phyloP scores from a whole-genome alignment of 352 stramenopile species.

The Phytophthora megakarya region DNA sequence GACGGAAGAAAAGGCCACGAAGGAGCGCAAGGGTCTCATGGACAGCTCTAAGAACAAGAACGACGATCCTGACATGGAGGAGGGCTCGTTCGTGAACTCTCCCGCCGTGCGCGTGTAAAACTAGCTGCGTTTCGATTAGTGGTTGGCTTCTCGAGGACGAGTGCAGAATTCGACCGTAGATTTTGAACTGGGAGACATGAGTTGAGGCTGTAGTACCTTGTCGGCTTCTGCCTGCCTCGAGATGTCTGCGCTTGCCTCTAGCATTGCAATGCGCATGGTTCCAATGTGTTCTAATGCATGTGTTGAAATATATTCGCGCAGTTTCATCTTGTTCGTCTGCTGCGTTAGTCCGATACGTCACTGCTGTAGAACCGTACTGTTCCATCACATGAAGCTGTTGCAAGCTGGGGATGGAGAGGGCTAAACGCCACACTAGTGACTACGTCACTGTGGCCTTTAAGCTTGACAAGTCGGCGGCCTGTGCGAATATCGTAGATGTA shows the following conservation, averaged over 20 bases:
- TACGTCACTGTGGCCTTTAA: conserved; percentile 73
- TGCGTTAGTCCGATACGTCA: conserved; percentile 9
- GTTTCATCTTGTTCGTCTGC: conserved; percentile 24
- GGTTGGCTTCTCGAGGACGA: conserved; percentile 35
- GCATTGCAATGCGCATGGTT: conserved; percentile 34
- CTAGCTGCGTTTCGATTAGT: conserved; percentile 35
- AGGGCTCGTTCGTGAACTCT: conserved; percentile 87
- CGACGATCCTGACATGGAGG: conserved; percentile 63
- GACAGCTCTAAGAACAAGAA: conserved; percentile 72
- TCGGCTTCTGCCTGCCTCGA: conserved; percentile 35
- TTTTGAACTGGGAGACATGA: conserved; percentile 43
- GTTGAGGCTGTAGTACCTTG: conserved; percentile 35
- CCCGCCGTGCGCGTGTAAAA: conserved; percentile 74
- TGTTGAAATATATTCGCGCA: conserved; percentile 48
- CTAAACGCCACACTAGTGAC: conserved; percentile 84
- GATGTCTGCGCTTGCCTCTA: conserved; percentile 23
- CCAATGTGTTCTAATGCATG: conserved; percentile 43
- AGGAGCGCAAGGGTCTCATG: conserved; percentile 75
- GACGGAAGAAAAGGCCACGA: conserved; percentile 56
- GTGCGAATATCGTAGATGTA: conserved; percentile 91
- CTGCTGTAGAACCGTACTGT: conserved; percentile 63
- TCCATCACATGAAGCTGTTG: conserved; percentile 80
- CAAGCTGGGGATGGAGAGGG: conserved; percentile 80
- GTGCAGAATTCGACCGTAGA: conserved; percentile 40
- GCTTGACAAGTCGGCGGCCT: conserved; percentile 57